Evolutionary conservation across 768 basidiomycete species (phyloP).

Genomic region (Floccularia luteovirens): DNA sequence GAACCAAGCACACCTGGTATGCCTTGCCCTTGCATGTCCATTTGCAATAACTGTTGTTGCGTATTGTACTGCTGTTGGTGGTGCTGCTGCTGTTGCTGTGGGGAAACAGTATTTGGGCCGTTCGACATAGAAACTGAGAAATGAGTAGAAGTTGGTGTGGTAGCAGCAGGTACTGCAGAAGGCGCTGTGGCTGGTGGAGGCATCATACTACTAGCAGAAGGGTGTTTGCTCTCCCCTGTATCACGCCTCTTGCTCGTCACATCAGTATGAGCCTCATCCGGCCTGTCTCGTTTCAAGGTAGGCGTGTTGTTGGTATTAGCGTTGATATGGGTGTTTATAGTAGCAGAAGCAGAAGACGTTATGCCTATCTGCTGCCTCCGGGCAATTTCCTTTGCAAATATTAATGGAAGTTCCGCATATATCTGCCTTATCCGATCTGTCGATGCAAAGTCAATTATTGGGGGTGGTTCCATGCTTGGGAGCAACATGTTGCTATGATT

Average conservation of each 20-base stretch:
- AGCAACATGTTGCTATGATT: constrained; percentile 28
- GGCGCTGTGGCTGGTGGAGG: constrained; percentile 32
- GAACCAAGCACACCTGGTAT: too few relatives aligned
- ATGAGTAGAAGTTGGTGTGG: constrained; percentile 11
- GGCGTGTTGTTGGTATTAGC: constrained; percentile 8
- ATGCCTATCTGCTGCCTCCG: constrained; percentile 29
- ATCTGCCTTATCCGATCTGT: constrained; percentile 58
- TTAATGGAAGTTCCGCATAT: constrained; percentile 49
- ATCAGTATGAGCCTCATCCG: constrained; percentile 36
- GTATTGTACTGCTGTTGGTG: constrained; percentile 12
- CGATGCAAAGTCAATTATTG: constrained; percentile 40
- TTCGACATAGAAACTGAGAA: constrained; percentile 22
- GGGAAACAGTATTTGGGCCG: constrained; percentile 2
- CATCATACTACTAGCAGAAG: constrained; percentile 20
- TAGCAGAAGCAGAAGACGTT: constrained; percentile 3
- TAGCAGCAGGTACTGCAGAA: constrained; percentile 7
- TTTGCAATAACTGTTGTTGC: too few relatives aligned
- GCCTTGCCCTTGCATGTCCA: too few relatives aligned
- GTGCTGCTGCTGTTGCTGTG: constrained; percentile 11
- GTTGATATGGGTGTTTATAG: constrained; percentile 4
- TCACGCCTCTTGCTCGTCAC: constrained; percentile 56
- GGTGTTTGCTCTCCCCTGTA: constrained; percentile 52
- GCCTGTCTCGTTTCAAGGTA: constrained; percentile 55
- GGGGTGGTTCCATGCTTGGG: constrained; percentile 51
- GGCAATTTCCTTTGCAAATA: constrained; percentile 59